Conservation (phyloP, 2,329 filamentous ascomycete genomes). For the Penicillium nordicum region DNA sequence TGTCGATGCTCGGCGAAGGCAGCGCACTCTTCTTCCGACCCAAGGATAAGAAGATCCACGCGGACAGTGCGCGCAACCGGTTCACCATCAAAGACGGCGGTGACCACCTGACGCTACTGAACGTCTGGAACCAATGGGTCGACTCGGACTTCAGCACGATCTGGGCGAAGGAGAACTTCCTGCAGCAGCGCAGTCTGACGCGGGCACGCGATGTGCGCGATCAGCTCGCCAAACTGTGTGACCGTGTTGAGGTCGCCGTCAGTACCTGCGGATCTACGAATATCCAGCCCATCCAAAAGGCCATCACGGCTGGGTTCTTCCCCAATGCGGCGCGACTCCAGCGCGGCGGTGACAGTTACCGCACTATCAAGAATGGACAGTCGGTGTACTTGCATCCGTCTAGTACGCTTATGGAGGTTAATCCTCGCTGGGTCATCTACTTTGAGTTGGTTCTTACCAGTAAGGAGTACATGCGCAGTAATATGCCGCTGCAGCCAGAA, state of each 20-base stretch:
- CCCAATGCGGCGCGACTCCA: constrained; percentile 83
- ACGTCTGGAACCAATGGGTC: constrained; percentile 94
- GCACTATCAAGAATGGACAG: constrained; percentile 85
- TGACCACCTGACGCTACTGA: constrained; percentile 82
- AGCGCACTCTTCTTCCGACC: constrained; percentile 89
- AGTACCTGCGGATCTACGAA: constrained; percentile 69
- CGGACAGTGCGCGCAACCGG: constrained; percentile 80
- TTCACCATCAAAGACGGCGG: constrained; percentile 90
- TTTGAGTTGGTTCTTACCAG: constrained; percentile 85
- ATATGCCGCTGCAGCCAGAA: constrained; percentile 76
- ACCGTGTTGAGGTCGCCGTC: constrained; percentile 77
- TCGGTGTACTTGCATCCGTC: constrained; percentile 90
- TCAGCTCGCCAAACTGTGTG: constrained; percentile 86
- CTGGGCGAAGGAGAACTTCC: constrained; percentile 89
- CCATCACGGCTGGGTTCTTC: constrained; percentile 90
- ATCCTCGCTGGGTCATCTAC: constrained; percentile 86
- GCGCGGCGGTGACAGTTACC: constrained; percentile 79
- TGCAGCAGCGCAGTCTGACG: constrained; percentile 85
- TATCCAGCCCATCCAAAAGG: constrained; percentile 75
- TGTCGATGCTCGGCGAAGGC: constrained; percentile 89
- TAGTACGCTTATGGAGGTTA: constrained; percentile 71
- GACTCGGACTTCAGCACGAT: constrained; percentile 84
- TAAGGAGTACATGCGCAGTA: constrained; percentile 90
- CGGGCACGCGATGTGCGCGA: constrained; percentile 88
- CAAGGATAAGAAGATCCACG: constrained; percentile 96